Evolutionary conservation across 106 monocot species (phyloP).

Genomic region (Ottelia alismoides): DNA sequence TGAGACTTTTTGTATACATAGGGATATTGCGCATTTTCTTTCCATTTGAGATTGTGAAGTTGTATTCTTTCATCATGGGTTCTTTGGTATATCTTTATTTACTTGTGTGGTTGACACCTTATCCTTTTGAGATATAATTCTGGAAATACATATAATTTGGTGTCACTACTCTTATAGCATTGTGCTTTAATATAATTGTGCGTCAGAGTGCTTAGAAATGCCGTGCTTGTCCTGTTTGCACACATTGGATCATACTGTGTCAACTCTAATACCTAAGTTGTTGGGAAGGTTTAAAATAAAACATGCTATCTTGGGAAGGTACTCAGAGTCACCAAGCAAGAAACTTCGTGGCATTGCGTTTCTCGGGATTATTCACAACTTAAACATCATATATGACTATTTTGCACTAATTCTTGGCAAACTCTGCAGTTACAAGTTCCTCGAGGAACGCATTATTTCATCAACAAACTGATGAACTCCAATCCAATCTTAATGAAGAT

Average conservation of each 20-base stretch:
- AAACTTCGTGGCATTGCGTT: neutral
- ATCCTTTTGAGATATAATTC: too few species aligned
- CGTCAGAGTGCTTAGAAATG: too few species aligned
- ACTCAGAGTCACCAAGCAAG: neutral
- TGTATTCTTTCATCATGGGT: neutral
- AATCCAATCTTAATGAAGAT: constrained; percentile 31
- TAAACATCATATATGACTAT: too few species aligned
- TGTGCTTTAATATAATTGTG: too few species aligned
- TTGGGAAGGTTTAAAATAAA: neutral
- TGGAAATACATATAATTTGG: too few species aligned
- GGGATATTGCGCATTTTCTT: constrained; percentile 3
- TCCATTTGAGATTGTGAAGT: neutral
- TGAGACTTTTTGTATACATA: too few species aligned
- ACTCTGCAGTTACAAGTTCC: constrained; percentile 37
- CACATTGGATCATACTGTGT: too few species aligned
- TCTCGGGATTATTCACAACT: neutral
- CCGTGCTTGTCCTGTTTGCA: too few species aligned
- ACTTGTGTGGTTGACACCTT: neutral
- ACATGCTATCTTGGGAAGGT: neutral
- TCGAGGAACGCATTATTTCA: constrained; percentile 23
- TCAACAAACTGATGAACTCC: constrained; percentile 16
- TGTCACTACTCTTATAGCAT: too few species aligned
- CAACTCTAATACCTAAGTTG: too few species aligned
- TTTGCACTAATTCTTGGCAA: too few species aligned
- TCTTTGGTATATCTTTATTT: constrained; percentile 8